These are phyloP conservation scores for Hypoxylon sp. DNA, from an alignment of 2,329 filamentous ascomycete species.

Conservation along the genomic window DNA sequence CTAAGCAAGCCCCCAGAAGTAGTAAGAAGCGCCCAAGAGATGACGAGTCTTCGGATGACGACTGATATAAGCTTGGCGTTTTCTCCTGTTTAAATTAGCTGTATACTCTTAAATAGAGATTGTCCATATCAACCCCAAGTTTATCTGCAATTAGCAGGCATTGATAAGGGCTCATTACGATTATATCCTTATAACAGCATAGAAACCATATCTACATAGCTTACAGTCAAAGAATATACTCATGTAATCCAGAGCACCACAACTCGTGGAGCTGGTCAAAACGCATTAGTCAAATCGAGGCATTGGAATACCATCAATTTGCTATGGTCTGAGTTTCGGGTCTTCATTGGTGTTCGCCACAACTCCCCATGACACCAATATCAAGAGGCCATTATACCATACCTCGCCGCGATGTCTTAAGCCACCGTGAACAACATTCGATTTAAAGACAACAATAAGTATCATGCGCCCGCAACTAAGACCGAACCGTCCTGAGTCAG, in stretches of 20 bases:
- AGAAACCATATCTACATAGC: not conserved
- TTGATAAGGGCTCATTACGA: not conserved
- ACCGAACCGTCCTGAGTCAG: constrained; percentile 8
- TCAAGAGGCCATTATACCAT: not conserved
- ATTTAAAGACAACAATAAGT: constrained; percentile 5
- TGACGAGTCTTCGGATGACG: constrained; percentile 50
- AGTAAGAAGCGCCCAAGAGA: constrained; percentile 54
- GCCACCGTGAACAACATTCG: not conserved
- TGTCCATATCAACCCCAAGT: not conserved
- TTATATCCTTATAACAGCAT: not conserved
- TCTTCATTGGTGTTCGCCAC: constrained; percentile 1
- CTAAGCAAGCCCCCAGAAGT: constrained; percentile 38
- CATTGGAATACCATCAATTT: not conserved
- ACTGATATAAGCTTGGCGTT: constrained; percentile 12
- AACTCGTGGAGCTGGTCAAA: not conserved
- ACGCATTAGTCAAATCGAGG: not conserved
- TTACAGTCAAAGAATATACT: too few species aligned
- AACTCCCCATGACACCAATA: not conserved
- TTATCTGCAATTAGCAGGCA: not conserved
- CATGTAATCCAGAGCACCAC: not conserved
- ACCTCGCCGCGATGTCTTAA: not conserved
- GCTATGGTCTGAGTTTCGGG: not conserved
- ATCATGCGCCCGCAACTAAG: not conserved
- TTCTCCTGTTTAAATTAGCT: not conserved
- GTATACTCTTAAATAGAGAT: not conserved